phyloP scores from a whole-genome alignment of 2,329 filamentous ascomycete species.

The Harringtonia aguacate region DNA sequence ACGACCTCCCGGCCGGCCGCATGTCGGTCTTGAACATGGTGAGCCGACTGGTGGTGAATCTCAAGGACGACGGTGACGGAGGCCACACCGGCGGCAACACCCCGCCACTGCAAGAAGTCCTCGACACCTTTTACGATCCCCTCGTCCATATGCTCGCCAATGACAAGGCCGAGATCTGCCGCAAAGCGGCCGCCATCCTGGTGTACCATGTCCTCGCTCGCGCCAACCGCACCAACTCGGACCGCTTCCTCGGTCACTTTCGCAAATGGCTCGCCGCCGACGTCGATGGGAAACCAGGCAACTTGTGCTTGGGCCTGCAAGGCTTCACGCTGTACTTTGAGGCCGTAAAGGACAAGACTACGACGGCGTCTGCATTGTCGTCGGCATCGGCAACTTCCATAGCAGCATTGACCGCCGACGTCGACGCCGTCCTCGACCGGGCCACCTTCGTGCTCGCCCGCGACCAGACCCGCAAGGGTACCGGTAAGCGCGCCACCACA shows the following conservation, averaged over 20 bases:
- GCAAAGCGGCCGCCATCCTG: conserved; percentile 68
- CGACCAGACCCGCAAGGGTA: too few relatives aligned
- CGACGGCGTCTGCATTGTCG: too few relatives aligned
- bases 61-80: conserved; percentile 45
- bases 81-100: conserved; percentile 27
- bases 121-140: conserved; percentile 73
- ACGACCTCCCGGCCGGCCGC: conserved; percentile 77
- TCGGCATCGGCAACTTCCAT: conserved; percentile 16
- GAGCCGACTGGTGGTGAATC: conserved; percentile 73
- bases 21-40: conserved; percentile 90
- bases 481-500: too few relatives aligned
- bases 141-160: conserved; percentile 79
- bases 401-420: conserved; percentile 29
- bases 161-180: conserved; percentile 78
- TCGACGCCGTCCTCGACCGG: conserved; percentile 48
- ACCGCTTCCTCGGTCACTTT: conserved; percentile 60
- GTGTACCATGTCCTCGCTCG: conserved; percentile 72
- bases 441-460: conserved; percentile 42
- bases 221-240: conserved; percentile 60
- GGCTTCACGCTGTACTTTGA: conserved; percentile 77
- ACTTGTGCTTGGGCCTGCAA: conserved; percentile 66
- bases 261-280: conserved; percentile 67
- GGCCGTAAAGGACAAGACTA: too few relatives aligned
- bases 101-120: conserved; percentile 72
- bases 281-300: conserved; percentile 48